phyloP scores from a whole-genome alignment of 176 grass and related monocot species.

The Puya raimondii region DNA sequence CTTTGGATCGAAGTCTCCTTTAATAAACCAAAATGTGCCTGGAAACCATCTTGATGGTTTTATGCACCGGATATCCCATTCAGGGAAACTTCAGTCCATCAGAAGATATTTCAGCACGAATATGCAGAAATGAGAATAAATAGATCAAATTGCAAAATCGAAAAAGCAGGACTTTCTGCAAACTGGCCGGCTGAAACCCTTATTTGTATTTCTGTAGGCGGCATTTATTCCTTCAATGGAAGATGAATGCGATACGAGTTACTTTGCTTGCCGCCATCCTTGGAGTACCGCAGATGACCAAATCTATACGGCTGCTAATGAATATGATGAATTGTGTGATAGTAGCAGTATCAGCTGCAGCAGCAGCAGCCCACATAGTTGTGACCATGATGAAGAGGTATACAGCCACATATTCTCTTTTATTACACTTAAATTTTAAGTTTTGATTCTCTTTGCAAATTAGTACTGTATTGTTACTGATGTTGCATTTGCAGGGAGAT shows the following conservation, averaged over 20 bases:
- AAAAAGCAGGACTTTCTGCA: no score
- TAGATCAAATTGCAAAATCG: no score
- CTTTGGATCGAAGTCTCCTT: background rate
- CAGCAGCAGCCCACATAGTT: slow-evolving; percentile 62
- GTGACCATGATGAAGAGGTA: slow-evolving; percentile 82
- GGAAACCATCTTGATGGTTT: no score
- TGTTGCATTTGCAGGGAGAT: slow-evolving; percentile 46
- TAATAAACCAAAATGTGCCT: no score
- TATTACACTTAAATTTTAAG: slow-evolving; percentile 2
- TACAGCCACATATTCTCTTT: slow-evolving; percentile 12
- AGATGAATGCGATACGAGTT: slow-evolving; percentile 93
- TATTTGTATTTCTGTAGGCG: slow-evolving; percentile 26
- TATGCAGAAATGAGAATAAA: no score
- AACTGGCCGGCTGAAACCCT: no score
- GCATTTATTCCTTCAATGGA: slow-evolving; percentile 77
- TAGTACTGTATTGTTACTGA: slow-evolving; percentile 1
- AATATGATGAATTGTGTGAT: slow-evolving; percentile 60
- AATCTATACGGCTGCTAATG: slow-evolving; percentile 22
- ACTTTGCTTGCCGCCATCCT: slow-evolving; percentile 70
- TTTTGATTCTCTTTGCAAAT: slow-evolving; percentile 4
- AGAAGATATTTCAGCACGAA: no score
- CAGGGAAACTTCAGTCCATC: no score
- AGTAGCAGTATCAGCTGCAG: slow-evolving; percentile 70
- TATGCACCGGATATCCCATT: no score
- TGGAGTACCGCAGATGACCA: slow-evolving; percentile 50